Base-by-base conservation (phyloP, 2,329 filamentous ascomycete species). In the Phaeosphaeriaceae sp. region DNA sequence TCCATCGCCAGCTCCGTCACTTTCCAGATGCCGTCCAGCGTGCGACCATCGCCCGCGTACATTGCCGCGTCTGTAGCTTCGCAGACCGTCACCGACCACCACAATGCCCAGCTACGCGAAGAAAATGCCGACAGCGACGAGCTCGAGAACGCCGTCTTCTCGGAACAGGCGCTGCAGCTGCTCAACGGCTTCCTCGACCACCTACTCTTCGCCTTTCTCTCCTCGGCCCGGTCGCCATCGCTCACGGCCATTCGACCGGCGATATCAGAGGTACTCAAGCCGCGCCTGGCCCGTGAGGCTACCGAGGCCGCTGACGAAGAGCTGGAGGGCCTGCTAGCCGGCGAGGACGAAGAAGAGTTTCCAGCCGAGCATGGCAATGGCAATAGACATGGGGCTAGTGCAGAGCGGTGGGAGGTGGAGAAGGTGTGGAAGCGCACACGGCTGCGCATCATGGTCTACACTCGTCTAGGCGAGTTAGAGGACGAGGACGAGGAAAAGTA, bases 391-490 rank as follows among this genome's bases (percentile, higher is more conserved):
- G 56, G 57, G 7, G 57, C 23, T 26, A 11, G 23, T 8, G 6
- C 76, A 9, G 80, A 80, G 2, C 85, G 88, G 60, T 97, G 93
- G 85, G 92, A 97, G 70, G 78, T 96, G n/a, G 90, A 97, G 68
- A 81, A 92, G 47, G 87, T 92, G 15, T 99, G 94, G 92, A 97
- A 95, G 77, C 84, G 94, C 60, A 94, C 92, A 0, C 86, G 94
- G 46, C 77, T 99, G 64, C 86, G 94, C 52, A 96, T 94, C 72
- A 99, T 99, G 94, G 93, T 99, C 17, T 97, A 97, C 72, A 97
- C 92, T 7, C 92, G 94, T 7, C 79, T 99, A 6, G 94, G 94
- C 36, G 93, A 99, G 68, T 87, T 99, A 82, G 95, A 99, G 73
- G 94, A 99, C 75, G 92, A 97, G 60, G 94, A 99, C 59, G 94